Conservation (phyloP, 2,329 filamentous ascomycete species). For the Sodiomyces alkalinus region DNA sequence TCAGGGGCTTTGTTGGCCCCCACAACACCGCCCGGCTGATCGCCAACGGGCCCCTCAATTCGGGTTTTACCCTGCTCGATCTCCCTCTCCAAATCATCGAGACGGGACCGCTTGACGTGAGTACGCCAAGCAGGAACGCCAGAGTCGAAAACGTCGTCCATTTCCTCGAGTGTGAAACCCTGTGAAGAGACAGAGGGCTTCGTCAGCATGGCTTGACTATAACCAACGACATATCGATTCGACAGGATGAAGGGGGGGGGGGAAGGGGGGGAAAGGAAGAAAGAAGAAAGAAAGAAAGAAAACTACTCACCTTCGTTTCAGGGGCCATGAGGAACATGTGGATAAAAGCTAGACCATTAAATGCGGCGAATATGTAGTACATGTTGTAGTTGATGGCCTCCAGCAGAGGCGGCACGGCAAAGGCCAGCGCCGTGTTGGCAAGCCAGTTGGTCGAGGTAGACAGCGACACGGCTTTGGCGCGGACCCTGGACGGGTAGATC, state of each 20-base stretch:
- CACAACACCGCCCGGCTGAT: background rate
- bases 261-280: too few species aligned
- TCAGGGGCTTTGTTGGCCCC: too few species aligned
- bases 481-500: conserved; percentile 25
- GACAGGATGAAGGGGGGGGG: too few species aligned
- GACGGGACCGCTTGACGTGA: conserved; percentile 22
- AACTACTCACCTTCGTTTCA: conserved; percentile 40
- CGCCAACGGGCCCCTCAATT: conserved; percentile 10
- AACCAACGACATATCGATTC: too few species aligned
- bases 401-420: conserved; percentile 32
- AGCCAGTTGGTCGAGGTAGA: conserved; percentile 24
- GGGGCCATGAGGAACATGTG: conserved; percentile 51
- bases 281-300: too few species aligned
- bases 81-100: conserved; percentile 30
- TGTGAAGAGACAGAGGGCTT: too few species aligned
- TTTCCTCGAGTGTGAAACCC: conserved; percentile 62
- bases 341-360: conserved; percentile 52
- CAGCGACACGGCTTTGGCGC: conserved; percentile 28
- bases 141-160: conserved; percentile 56
- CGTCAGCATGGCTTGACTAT: too few species aligned
- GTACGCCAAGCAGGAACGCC: conserved; percentile 43
- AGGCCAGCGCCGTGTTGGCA: conserved; percentile 38
- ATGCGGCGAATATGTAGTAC: conserved; percentile 63
- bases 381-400: conserved; percentile 45
- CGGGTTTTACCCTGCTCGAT: conserved; percentile 31